These are phyloP conservation scores for Debaryomyces prosopidis DNA, from an alignment of 805 yeast genomes.

Conservation along the genomic window DNA sequence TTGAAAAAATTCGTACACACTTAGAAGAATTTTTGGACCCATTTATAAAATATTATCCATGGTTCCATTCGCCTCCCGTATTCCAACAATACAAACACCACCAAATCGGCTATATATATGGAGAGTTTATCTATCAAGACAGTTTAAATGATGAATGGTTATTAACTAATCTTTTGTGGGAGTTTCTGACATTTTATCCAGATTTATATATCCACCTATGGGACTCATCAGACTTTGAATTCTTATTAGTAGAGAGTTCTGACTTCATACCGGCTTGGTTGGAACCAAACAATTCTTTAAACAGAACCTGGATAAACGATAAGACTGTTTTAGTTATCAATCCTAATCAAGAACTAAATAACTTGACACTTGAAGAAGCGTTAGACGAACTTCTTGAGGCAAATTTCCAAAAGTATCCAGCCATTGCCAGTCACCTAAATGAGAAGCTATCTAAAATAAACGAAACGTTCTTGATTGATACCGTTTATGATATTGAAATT, in stretches of 20 bases:
- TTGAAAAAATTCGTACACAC: constrained; percentile 1
- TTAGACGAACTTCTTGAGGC: constrained; percentile 8
- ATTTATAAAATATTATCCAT: constrained; percentile 21
- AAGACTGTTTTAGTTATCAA: constrained; percentile 29
- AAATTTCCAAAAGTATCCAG: constrained; percentile 5
- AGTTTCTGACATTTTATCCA: constrained; percentile 28
- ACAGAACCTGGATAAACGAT: constrained; percentile 54
- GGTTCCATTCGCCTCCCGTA: constrained; percentile 12
- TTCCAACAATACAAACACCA: constrained; percentile 5
- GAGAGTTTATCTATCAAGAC: constrained; percentile 46
- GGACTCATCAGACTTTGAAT: constrained; percentile 57
- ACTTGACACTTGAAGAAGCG: constrained; percentile 8
- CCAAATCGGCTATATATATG: constrained; percentile 31
- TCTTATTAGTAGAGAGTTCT: constrained; percentile 50
- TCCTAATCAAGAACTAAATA: constrained; percentile 5
- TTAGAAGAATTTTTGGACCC: constrained; percentile 14
- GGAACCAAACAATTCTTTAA: constrained; percentile 44
- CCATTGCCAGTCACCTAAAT: constrained; percentile 1
- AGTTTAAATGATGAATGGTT: constrained; percentile 47
- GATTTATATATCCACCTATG: constrained; percentile 45
- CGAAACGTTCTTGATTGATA: constrained; percentile 6
- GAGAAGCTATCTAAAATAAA: constrained; percentile 1
- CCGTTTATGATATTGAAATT: constrained; percentile 5
- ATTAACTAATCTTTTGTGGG: constrained; percentile 38
- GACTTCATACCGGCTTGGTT: constrained; percentile 50